Percentiles rank a stretch among this genome's conserved stretches.
Evolutionary conservation across 2,329 filamentous ascomycete genomes (phyloP).

Genomic region (Xylaria sp.): DNA sequence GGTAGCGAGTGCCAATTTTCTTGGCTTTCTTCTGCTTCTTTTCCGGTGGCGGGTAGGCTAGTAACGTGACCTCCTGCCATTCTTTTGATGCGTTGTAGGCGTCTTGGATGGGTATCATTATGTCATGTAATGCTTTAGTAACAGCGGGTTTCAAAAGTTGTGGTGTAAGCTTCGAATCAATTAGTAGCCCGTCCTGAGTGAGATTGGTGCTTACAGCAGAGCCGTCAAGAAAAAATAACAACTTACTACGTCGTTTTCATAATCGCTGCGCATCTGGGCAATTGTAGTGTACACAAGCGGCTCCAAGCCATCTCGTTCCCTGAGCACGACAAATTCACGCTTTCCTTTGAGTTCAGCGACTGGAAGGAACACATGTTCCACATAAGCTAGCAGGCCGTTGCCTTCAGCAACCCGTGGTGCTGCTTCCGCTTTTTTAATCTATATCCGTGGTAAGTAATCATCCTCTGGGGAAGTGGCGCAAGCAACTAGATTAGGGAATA

Average conservation of each 20-base stretch:
- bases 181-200: constrained; percentile 31
- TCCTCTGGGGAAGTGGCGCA: not conserved
- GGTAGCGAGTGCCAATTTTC: constrained; percentile 68
- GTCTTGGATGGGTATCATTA: constrained; percentile 81
- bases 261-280: constrained; percentile 80
- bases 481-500: not conserved
- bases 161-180: constrained; percentile 71
- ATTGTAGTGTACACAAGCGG: constrained; percentile 83
- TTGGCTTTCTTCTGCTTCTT: constrained; percentile 81
- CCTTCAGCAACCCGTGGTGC: constrained; percentile 80
- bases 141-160: constrained; percentile 90
- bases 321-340: constrained; percentile 73
- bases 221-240: constrained; percentile 44
- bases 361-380: constrained; percentile 87
- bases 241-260: constrained; percentile 77
- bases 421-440: constrained; percentile 82
- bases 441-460: constrained; percentile 9
- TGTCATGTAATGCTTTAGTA: constrained; percentile 73
- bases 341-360: constrained; percentile 71
- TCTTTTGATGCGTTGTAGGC: constrained; percentile 76
- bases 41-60: constrained; percentile 81
- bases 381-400: constrained; percentile 87
- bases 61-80: constrained; percentile 80
- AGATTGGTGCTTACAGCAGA: too few relatives aligned
- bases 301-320: constrained; percentile 71